phyloP scores from a whole-genome alignment of 257 asterid genomes.

The Gentiana macrophylla region DNA sequence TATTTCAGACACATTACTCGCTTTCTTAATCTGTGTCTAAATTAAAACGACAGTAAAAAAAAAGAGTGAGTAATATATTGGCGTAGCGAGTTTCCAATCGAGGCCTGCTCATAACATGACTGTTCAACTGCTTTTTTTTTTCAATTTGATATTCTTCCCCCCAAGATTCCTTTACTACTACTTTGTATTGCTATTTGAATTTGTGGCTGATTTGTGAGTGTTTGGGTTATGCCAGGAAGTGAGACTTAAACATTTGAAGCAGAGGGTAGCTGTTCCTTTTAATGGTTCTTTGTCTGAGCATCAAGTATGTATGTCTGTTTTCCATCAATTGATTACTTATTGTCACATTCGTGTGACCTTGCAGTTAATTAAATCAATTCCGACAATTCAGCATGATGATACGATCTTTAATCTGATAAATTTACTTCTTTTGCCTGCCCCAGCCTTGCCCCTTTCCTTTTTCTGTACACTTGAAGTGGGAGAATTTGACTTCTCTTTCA shows the following conservation, averaged over 20 bases:
- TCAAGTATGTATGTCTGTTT: slow-evolving; percentile 48
- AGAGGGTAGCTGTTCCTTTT: slow-evolving; percentile 70
- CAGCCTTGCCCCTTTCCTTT: not conserved
- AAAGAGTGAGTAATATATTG: not conserved
- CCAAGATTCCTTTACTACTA: not conserved
- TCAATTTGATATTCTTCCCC: not conserved
- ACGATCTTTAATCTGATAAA: too few species aligned
- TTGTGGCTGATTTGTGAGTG: slow-evolving; percentile 1
- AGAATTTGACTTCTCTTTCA: too few species aligned
- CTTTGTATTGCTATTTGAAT: slow-evolving; percentile 1
- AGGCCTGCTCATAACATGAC: not conserved
- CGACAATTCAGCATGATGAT: not conserved
- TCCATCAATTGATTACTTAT: not conserved
- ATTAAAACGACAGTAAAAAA: too few species aligned
- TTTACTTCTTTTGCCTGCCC: not conserved
- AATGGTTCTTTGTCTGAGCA: slow-evolving; percentile 69
- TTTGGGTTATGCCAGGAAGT: slow-evolving; percentile 55
- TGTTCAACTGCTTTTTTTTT: not conserved
- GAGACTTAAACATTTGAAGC: slow-evolving; percentile 65
- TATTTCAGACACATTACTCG: too few species aligned
- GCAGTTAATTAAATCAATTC: not conserved
- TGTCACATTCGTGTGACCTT: not conserved
- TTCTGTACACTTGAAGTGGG: not conserved
- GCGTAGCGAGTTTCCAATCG: not conserved
- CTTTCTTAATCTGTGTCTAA: too few species aligned